Percentiles rank a stretch among this genome's conserved stretches.
Conservation (phyloP, 768 basidiomycete genomes). For the Termitomyces sp. region DNA sequence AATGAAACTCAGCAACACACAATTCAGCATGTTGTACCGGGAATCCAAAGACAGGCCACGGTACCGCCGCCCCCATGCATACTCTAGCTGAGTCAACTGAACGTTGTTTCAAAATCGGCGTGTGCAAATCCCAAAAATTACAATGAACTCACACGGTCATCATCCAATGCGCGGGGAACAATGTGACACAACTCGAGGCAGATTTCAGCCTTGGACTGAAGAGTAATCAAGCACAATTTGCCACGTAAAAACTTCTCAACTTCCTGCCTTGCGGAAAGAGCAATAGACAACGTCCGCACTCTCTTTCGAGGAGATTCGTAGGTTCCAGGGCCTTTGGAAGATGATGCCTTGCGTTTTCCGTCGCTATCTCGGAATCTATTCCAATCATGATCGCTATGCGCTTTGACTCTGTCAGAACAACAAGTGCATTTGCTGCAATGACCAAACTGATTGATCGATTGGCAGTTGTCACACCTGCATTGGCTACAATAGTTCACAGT, state of each 20-base stretch:
- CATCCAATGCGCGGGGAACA: background rate
- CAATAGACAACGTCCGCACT: background rate
- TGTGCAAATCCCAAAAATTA: background rate
- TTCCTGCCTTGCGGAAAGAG: background rate
- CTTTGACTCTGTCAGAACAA: background rate
- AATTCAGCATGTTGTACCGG: background rate
- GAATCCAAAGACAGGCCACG: background rate
- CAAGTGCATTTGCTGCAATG: background rate
- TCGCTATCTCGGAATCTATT: background rate
- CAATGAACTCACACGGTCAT: background rate
- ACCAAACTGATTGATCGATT: background rate
- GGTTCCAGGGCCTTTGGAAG: background rate
- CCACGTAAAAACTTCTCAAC: background rate
- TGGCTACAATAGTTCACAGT: background rate
- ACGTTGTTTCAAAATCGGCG: too few relatives aligned
- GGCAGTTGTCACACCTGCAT: background rate
- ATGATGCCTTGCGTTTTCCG: background rate
- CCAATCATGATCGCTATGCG: background rate
- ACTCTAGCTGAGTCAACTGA: background rate
- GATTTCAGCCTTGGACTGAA: background rate
- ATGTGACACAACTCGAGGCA: background rate
- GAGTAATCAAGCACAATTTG: background rate
- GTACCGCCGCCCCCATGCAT: background rate
- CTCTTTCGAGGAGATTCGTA: background rate
- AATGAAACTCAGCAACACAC: background rate